Conservation (phyloP, 2,329 filamentous ascomycete genomes). For the Stemphylium lycopersici region DNA sequence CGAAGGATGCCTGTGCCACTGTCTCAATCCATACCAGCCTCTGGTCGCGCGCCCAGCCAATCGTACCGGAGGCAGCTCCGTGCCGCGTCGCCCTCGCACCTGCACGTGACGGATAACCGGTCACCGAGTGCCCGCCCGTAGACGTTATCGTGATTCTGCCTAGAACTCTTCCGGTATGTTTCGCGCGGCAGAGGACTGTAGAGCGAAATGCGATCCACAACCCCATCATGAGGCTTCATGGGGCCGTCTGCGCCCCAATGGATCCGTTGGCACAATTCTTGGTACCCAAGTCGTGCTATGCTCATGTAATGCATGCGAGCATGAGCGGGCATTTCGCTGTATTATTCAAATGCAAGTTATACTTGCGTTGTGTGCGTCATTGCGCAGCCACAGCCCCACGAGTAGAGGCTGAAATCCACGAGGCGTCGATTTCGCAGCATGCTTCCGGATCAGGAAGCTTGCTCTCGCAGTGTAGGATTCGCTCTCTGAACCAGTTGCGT, state of each 20-base stretch:
- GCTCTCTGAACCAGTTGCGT: not conserved
- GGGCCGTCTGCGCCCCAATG: constrained; percentile 5
- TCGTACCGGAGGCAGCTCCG: constrained; percentile 6
- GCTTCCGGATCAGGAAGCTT: constrained; percentile 4
- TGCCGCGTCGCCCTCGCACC: not conserved
- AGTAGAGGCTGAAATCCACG: constrained; percentile 8
- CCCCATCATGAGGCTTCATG: constrained; percentile 5
- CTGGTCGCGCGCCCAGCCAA: not conserved
- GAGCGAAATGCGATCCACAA: not conserved
- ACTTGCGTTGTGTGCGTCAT: constrained; percentile 2
- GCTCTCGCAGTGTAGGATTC: constrained; percentile 4
- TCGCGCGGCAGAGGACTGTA: not conserved
- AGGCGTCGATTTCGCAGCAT: constrained; percentile 14
- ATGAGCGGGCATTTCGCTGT: not conserved
- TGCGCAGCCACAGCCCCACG: constrained; percentile 6
- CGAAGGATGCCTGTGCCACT: constrained; percentile 13
- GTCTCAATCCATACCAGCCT: constrained; percentile 1
- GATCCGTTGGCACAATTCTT: constrained; percentile 5
- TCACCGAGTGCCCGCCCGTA: constrained; percentile 4
- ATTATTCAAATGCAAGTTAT: not conserved
- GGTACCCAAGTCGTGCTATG: not conserved
- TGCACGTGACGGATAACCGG: constrained; percentile 9
- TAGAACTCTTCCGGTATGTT: constrained; percentile 9
- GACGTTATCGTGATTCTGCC: not conserved
- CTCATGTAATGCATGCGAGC: not conserved